Base-by-base conservation (phyloP, 192 early-diverging fungal species). In the Coemansia sp. region DNA sequence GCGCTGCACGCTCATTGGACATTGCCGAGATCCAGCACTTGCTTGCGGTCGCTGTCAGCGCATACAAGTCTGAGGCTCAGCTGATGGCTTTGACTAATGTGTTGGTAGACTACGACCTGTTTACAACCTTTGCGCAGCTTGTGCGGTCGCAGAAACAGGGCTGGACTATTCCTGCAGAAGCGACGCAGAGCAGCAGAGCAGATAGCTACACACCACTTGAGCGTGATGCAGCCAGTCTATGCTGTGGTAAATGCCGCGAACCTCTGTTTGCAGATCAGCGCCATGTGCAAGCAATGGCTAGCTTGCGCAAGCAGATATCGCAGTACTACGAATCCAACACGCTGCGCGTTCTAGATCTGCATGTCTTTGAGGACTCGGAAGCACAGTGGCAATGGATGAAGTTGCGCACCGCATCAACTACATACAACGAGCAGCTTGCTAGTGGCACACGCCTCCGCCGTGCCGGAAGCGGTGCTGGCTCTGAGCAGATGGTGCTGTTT, bases 351-450 rank as follows among this genome's bases (percentile, higher is more conserved):
- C 63, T 82, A 4, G 80, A 82, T 61, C 59, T 82, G 23, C 80
- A 77, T 29, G 74, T 82, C n/a, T 82, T 82, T 58, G 80, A 82
- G 65, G 79, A 82, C 54, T 65, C 64, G 32, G 33, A 56, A 31
- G 63, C 74, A 29, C 80, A 82, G 71, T 72, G 70, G 75, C 74
- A 76, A 57, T 82, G 80, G 80, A 76, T 82, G 57, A 82, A 82
- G 67, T 68, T 82, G 66, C 78, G 78, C 60, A 64, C 58, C 17
- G 72, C 73, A 4, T 57, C 73, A 5, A 59, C 64, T 20, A 56
- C 70, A 1, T 63, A 71, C 52, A 65, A 74, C 53, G 64, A 60
- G 31, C 63, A 67, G 20, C 60, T 63, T 25, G 71, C 51, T 59
- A 59, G 3, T 33, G 36, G 39, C 64, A 54, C 11, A n/a, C 23